phyloP scores from a whole-genome alignment of 2,329 filamentous ascomycete genomes.

The Ceratocystis papillata region DNA sequence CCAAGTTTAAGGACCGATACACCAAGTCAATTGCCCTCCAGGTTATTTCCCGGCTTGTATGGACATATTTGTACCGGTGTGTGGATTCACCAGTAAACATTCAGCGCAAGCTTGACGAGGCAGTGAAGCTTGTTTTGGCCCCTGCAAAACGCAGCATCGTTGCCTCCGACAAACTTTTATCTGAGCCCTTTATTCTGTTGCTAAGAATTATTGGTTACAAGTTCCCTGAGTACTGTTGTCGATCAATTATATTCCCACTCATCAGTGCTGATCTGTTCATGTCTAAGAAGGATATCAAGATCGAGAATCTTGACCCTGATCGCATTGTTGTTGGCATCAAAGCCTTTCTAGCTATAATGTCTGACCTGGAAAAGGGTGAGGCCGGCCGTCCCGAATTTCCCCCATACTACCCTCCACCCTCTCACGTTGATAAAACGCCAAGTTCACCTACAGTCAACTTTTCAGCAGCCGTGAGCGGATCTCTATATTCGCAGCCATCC shows the following conservation, averaged over 20 bases:
- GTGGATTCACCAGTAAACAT: constrained; percentile 59
- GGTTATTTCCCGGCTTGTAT: constrained; percentile 78
- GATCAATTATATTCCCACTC: constrained; percentile 83
- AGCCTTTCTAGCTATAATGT: constrained; percentile 85
- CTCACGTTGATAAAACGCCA: constrained; percentile 36
- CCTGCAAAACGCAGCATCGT: constrained; percentile 68
- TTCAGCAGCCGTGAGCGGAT: constrained; percentile 15
- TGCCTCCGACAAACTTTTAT: constrained; percentile 70
- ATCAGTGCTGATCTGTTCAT: constrained; percentile 86
- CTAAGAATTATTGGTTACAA: constrained; percentile 91
- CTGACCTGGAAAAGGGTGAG: constrained; percentile 78
- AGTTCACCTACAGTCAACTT: constrained; percentile 41
- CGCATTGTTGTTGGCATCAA: constrained; percentile 95
- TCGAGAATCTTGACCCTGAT: constrained; percentile 91
- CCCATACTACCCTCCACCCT: constrained; percentile 39
- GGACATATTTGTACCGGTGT: constrained; percentile 86
- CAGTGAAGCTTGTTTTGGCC: constrained; percentile 74
- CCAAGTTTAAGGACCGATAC: constrained; percentile 72
- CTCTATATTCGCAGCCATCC: constrained; percentile 28
- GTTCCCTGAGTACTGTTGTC: constrained; percentile 86
- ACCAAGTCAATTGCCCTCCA: constrained; percentile 73
- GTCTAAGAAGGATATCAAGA: constrained; percentile 62
- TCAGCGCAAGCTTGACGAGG: constrained; percentile 75
- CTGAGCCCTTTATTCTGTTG: constrained; percentile 83
- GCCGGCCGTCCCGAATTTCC: constrained; percentile 74